These are phyloP conservation scores for Oryza punctata DNA, from an alignment of 176 grass and related monocot genomes.

Conservation along the genomic window DNA sequence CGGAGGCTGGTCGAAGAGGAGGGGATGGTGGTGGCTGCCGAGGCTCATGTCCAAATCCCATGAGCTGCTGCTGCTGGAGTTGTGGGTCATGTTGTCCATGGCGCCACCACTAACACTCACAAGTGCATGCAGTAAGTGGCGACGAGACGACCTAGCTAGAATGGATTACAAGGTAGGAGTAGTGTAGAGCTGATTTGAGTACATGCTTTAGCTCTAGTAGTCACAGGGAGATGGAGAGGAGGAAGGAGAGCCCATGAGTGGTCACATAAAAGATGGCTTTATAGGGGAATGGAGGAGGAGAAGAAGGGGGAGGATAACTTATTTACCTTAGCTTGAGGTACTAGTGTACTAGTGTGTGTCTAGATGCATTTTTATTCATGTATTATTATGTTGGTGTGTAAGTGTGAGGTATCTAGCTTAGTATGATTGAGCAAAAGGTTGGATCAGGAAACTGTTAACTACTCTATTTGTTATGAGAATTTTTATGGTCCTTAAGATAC, in stretches of 20 bases:
- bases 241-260: conserved; percentile 47
- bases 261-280: conserved; percentile 60
- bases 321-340: conserved; percentile 24
- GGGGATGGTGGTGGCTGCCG: conserved; percentile 61
- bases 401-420: neutral
- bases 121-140: neutral
- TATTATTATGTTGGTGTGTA: neutral
- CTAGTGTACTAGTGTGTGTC: neutral
- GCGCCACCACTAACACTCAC: neutral
- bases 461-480: too few species aligned
- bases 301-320: conserved; percentile 33
- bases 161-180: neutral
- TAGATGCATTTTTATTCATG: neutral
- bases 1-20: conserved; percentile 65
- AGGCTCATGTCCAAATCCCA: conserved; percentile 95
- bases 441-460: neutral
- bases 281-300: conserved; percentile 52
- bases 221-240: conserved; percentile 14
- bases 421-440: neutral
- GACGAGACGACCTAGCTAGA: neutral
- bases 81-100: conserved; percentile 70
- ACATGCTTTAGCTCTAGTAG: neutral
- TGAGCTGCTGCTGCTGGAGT: conserved; percentile 77
- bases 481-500: too few species aligned
- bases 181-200: neutral